Evolutionary conservation across 192 early-diverging fungal species (phyloP), one percentile per base, ranked within the genome.

Genomic region (Jimgerdemannia flammicorona): DNA sequence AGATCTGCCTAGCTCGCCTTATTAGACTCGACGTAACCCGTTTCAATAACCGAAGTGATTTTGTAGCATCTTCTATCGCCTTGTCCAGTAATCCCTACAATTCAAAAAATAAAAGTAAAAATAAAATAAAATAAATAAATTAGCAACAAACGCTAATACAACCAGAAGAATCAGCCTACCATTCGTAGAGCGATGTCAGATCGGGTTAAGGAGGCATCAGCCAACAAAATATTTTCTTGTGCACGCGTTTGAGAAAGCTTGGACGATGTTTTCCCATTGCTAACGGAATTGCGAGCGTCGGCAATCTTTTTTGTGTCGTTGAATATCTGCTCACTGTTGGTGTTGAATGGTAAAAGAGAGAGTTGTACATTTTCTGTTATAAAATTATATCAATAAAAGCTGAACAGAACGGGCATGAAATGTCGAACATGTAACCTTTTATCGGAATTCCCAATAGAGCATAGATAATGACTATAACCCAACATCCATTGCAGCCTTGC

Each of bases 391-490:
- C 29, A 66, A 29, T 29, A 64, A 77, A 65, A 11, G 18, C 44
- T 54, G 19, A 10, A 68, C 67, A 59, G 49, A 59, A 59, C 64
- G 14, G 64, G 14, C 14, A 18, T 19, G 64, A 65, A 19, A 14
- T 19, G 64, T 18, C 64, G 64, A 18, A 14, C 19, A 14, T 19
- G 11, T 69, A 77, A 87, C 78, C 90, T 86, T 75, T 91, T 81
- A 8, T 84, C 79, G n/a, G 79, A 69, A 64, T 89, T 81, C 4
- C 93, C 93, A 65, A 93, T 83, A 0, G 73, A 49, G 20, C 80
- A 81, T 10, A 93, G 69, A 74, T 93, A 91, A 9, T 86, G 77
- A 42, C 86, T 78, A 75, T 92, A 90, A 10, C 74, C 75, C n/a
- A 94, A 72, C 6, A 84, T 70, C 78, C 86, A 91, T 59, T 69